Evolutionary conservation across 225 moss, liverwort and hornwort species (phyloP).

Genomic region (Sphagnum contortum): DNA sequence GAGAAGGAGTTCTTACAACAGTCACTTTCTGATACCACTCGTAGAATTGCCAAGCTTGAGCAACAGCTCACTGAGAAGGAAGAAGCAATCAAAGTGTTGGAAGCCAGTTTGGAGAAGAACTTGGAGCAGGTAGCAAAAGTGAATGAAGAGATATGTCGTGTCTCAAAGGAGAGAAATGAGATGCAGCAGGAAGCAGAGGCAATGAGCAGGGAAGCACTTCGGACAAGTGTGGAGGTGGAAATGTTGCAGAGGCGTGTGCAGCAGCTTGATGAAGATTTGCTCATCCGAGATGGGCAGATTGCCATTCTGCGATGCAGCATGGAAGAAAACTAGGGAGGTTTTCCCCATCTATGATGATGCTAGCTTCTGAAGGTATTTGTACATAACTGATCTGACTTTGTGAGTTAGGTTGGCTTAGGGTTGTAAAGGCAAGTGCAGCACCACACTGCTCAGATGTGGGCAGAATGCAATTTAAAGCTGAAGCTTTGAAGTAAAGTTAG

Average conservation of each 20-base stretch:
- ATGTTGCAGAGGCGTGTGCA: slow-evolving; percentile 47
- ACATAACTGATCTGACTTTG: slow-evolving; percentile 9
- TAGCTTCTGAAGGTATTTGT: slow-evolving; percentile 13
- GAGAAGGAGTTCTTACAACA: slow-evolving; percentile 31
- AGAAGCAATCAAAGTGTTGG: slow-evolving; percentile 19
- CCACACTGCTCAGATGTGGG: too few species aligned
- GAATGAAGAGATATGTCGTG: slow-evolving; percentile 18
- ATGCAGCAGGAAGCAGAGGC: slow-evolving; percentile 49
- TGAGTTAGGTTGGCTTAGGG: too few species aligned
- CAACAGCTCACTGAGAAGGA: slow-evolving; percentile 32
- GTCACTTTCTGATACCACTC: slow-evolving; percentile 19
- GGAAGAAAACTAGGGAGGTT: slow-evolving; percentile 27
- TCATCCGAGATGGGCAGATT: slow-evolving; percentile 55
- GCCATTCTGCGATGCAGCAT: slow-evolving; percentile 50
- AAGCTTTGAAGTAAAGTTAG: too few species aligned
- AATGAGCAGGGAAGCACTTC: slow-evolving; percentile 52
- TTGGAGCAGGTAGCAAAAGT: slow-evolving; percentile 23
- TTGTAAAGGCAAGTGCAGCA: too few species aligned
- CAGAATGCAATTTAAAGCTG: too few species aligned
- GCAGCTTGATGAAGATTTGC: slow-evolving; percentile 58
- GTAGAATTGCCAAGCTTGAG: slow-evolving; percentile 26
- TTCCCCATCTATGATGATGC: slow-evolving; percentile 4
- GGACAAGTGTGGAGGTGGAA: slow-evolving; percentile 50
- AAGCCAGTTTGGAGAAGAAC: slow-evolving; percentile 15
- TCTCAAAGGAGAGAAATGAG: slow-evolving; percentile 41